Evolutionary conservation across 352 stramenopile species (phyloP), one percentile per base, ranked within the genome.

Genomic region (Pythium vanterpoolii): DNA sequence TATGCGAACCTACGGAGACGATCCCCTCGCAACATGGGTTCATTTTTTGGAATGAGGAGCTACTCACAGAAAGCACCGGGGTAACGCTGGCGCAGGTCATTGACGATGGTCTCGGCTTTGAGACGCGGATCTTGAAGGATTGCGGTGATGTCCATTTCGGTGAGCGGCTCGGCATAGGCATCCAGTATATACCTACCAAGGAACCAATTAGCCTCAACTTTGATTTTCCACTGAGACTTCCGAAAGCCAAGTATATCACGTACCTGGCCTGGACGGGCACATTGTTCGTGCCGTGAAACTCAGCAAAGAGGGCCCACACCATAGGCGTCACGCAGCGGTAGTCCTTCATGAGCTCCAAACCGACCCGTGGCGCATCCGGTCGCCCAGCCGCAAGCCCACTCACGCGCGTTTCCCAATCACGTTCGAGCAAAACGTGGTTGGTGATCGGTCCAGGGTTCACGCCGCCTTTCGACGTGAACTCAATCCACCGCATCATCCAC

Each of bases 311-410:
- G 31, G 76, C 78, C 81, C 81, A 93, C 14, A 93, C 81, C 69
- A 93, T 87, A 8, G 83, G 79, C 27, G 76, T 72, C 36, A 93
- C 81, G 39, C 75, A 76, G 3, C 83, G 79, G 40, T 90, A 93
- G 68, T 93, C 70, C 31, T 71, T 69, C 52, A 72, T 69, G 4
- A 78, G 57, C 56, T 77, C 47, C 9, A 93, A 60, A 1, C 76
- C 77, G 7, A 62, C 28, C 0, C 74, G 70, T 6, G 74, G 69
- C n/a, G 63, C 64, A 43, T 87, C 77, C 0, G 80, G 63, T 11
- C 73, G 66, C 2, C 80, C 80, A 16, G 69, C 54, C 9, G 66
- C 57, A 33, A 81, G 49, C 5, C 64, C 63, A 23, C 28, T 56
- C 16, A 69, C n/a, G 4, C 69, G 66, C 4, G 62, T 46, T 8